Conservation (phyloP, 768 basidiomycete genomes). For the Podaxis sp. region DNA sequence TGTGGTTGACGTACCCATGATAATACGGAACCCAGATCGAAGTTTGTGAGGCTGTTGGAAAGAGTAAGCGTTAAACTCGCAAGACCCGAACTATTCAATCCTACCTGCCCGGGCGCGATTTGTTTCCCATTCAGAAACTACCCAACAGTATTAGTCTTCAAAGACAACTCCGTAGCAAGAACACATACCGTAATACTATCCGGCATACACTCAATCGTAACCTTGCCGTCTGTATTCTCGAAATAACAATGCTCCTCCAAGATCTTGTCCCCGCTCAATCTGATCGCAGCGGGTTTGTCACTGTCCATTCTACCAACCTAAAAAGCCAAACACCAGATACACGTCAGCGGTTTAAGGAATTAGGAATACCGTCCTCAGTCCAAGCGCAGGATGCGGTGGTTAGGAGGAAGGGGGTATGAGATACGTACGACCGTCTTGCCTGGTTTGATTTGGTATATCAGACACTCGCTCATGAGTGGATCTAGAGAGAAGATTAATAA, state of each 20-base stretch:
- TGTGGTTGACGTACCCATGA: conserved; percentile 62
- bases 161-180: conserved; percentile 9
- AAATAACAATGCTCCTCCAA: conserved; percentile 91
- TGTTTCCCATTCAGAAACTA: conserved; percentile 96
- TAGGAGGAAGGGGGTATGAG: background rate
- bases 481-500: conserved; percentile 42
- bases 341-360: background rate
- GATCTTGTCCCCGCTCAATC: conserved; percentile 90
- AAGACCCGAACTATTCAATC: conserved; percentile 10
- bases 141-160: background rate
- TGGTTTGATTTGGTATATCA: conserved; percentile 88
- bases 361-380: background rate
- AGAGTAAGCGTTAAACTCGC: conserved; percentile 3
- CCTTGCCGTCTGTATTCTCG: conserved; percentile 82
- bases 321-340: conserved; percentile 1
- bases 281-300: conserved; percentile 80
- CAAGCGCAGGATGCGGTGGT: too few relatives aligned
- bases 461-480: conserved; percentile 94
- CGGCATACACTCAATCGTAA: conserved; percentile 74
- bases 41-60: conserved; percentile 68
- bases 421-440: conserved; percentile 71
- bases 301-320: conserved; percentile 89
- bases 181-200: conserved; percentile 77
- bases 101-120: conserved; percentile 73
- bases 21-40: conserved; percentile 93